Base-by-base conservation (phyloP, 805 yeast genomes). In the Lachancea meyersii region DNA sequence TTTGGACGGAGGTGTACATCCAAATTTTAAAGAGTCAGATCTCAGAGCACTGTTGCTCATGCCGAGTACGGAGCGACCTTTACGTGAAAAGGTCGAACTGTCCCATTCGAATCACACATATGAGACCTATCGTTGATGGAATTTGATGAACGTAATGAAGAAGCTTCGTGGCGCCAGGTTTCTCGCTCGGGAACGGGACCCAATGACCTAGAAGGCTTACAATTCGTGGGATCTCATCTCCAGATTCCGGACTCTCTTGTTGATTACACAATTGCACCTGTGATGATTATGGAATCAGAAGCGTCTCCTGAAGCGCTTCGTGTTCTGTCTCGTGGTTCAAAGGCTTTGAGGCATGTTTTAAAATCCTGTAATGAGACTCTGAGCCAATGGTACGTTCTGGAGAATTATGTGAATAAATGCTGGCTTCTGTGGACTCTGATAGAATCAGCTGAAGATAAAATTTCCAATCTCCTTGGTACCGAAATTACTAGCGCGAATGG, bases 371-470 rank as follows among this genome's bases (percentile, higher is more conserved):
- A 33, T n/a, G 21, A 20, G 5, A 33, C 21, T 11, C 3, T 17
- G n/a, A 32, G 28, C 9, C 22, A 32, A 2, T 22, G 14, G 17
- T 40, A 44, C 33, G 22, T 54, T 17, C 31, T 58, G 13, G 63
- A 58, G 23, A 44, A 47, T 19, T 58, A 58, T 43, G 50, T 51
- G 5, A 37, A 41, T 11, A 35, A 40, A 8, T 50, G 38, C 28
- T 55, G 57, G 53, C 33, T 52, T 8, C 40, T 38, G 19, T 57
- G 57, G 52, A 22, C 36, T 23, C 38, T 46, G 19, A 16, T 4
- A 21, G 17, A 13, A 4, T 7, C 21, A 7, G 18, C 37, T 21
- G 16, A 13, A 5, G 9, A 17, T n/a, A 6, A 11, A 11, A 4
- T 19, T 32, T 7, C 5, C 19, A 9, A 17, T 4, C 11, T 32